Percentiles rank a stretch among this genome's conserved stretches.
These are phyloP conservation scores for Buddleja alternifolia DNA, from an alignment of 257 asterid species.

Conservation along the genomic window DNA sequence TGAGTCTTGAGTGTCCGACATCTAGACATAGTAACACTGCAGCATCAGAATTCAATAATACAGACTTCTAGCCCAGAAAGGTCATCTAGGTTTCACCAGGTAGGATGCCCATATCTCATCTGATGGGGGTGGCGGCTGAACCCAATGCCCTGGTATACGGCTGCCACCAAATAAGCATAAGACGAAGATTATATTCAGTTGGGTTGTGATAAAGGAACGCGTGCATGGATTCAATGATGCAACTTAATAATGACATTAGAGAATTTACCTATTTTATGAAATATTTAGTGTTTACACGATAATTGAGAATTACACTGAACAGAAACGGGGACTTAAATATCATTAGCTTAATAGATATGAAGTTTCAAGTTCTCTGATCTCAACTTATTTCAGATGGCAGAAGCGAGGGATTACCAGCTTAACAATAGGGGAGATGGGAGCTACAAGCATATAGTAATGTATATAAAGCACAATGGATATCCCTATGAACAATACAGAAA, in stretches of 20 bases:
- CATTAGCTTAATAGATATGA: too few relatives aligned
- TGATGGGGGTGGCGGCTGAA: slow-evolving; percentile 87
- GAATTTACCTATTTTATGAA: too few relatives aligned
- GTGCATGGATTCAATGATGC: neutral
- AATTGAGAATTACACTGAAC: neutral
- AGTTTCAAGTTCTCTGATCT: too few relatives aligned
- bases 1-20: neutral
- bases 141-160: slow-evolving; percentile 94
- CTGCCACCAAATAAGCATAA: slow-evolving; percentile 46
- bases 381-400: too few relatives aligned
- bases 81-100: slow-evolving; percentile 54
- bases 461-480: neutral
- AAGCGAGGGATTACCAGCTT: too few relatives aligned
- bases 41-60: neutral
- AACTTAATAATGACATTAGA: neutral
- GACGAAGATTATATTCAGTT: neutral
- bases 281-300: neutral
- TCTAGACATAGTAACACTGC: neutral
- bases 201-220: neutral
- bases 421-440: too few relatives aligned
- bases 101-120: slow-evolving; percentile 93
- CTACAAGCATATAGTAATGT: too few relatives aligned
- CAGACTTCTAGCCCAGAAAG: neutral
- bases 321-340: neutral
- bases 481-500: neutral